phyloP scores from a whole-genome alignment of 2,329 filamentous ascomycete species.

The Orbilia ellipsospora region DNA sequence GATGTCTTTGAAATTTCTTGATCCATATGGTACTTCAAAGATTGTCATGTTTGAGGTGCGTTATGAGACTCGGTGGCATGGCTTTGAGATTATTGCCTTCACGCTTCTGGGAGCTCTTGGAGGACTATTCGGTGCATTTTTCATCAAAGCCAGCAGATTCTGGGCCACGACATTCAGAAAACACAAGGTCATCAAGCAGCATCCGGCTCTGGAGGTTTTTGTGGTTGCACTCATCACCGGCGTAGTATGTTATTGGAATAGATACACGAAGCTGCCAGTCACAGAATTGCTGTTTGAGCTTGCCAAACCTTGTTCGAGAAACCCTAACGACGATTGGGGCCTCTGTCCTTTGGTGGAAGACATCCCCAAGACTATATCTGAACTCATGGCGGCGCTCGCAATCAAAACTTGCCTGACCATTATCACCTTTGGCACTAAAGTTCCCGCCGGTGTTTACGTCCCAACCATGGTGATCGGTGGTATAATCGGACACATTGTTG shows the following conservation, averaged over 20 bases:
- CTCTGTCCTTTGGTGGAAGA: conserved; percentile 81
- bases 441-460: conserved; percentile 93
- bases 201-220: conserved; percentile 86
- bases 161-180: conserved; percentile 92
- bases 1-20: conserved; percentile 89
- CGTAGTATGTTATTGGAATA: conserved; percentile 90
- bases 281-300: conserved; percentile 91
- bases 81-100: conserved; percentile 88
- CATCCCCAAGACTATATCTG: conserved; percentile 80
- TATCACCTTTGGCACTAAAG: conserved; percentile 68
- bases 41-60: conserved; percentile 96
- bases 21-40: conserved; percentile 95
- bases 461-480: conserved; percentile 99
- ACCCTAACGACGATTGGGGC: conserved; percentile 74
- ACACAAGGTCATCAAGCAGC: conserved; percentile 80
- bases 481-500: conserved; percentile 79
- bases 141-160: conserved; percentile 92
- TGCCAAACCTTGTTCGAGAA: conserved; percentile 83
- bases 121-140: conserved; percentile 84
- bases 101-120: conserved; percentile 87
- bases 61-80: conserved; percentile 90
- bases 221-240: conserved; percentile 88
- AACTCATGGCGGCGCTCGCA: conserved; percentile 80
- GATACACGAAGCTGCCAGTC: conserved; percentile 86
- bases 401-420: conserved; percentile 86